Base-by-base conservation (phyloP, 768 basidiomycete genomes). In the Tricholoma sp. region DNA sequence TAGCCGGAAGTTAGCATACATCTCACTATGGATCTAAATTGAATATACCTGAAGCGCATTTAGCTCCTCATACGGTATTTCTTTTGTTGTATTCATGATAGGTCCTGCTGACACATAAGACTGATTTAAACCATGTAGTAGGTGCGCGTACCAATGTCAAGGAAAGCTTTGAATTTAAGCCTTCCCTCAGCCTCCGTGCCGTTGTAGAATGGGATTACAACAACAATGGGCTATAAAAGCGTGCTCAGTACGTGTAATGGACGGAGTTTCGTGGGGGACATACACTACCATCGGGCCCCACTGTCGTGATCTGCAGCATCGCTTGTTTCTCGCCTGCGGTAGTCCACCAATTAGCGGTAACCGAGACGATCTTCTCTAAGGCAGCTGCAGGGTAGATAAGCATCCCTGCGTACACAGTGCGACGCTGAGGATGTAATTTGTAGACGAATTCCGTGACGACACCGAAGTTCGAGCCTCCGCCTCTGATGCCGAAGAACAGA, bases 391-490 rank as follows among this genome's bases (percentile, higher is more conserved):
- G 50, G 59, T 71, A 82, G n/a, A 76, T 56, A 18, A 75, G 51
- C 13, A 67, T 47, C 8, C 80, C 81, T 8, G 73, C 69, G 50
- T 75, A 84, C 17, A 83, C 73, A 1, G 73, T 78, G n/a, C 64
- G 61, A 10, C 77, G 73, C 61, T 83, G 82, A 10, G 78, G 77
- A 59, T 83, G 72, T 34, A 83, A 64, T 44, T 63, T 61, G 47
- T 78, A 63, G 5, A 80, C 75, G 59, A 84, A 83, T 52, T 81
- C 76, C 1, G 79, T 79, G 54, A 79, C 75, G 28, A 83, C 75
- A 18, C 82, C 82, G 62, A 82, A 82, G 57, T 81, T 82, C 81
- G 5, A 66, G n/a, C n/a, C n/a, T n/a, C n/a, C n/a, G n/a, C n/a
- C n/a, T n/a, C n/a, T n/a, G n/a, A n/a, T n/a, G n/a, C n/a, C n/a